Conservation (phyloP, 2,329 filamentous ascomycete species). For the Fusarium avenaceum region DNA sequence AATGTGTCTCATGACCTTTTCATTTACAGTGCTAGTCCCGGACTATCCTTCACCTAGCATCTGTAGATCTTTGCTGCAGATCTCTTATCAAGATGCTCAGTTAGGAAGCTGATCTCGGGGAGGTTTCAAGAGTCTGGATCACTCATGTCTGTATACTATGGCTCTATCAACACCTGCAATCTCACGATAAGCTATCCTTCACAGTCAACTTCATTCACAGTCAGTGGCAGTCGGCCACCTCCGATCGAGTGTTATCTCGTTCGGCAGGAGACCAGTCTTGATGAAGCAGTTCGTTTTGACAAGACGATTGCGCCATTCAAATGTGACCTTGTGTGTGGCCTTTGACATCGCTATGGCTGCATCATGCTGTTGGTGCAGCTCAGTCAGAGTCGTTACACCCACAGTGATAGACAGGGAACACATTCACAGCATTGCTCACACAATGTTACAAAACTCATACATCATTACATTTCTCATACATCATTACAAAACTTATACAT, state of each 20-base stretch:
- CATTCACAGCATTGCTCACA: conserved; percentile 1
- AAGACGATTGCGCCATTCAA: too few species aligned
- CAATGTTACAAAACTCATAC: conserved; percentile 11
- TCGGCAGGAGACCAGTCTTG: too few species aligned
- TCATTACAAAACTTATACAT: conserved; percentile 9
- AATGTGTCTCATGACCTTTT: conserved; percentile 29
- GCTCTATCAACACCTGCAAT: background rate
- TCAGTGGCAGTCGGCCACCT: too few species aligned
- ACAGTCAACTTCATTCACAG: background rate
- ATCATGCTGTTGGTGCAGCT: too few species aligned
- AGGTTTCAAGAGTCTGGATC: background rate
- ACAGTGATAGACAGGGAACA: background rate
- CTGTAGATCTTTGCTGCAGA: conserved; percentile 5
- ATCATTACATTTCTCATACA: conserved; percentile 13
- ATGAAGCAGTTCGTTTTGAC: too few species aligned
- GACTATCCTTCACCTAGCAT: background rate
- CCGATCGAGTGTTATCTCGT: too few species aligned
- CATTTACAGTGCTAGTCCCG: background rate
- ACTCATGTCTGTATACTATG: background rate
- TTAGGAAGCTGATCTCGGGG: conserved; percentile 21
- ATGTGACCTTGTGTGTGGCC: too few species aligned
- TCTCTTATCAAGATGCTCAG: conserved; percentile 7
- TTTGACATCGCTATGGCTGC: too few species aligned
- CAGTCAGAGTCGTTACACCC: too few species aligned
- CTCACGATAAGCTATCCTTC: background rate